phyloP scores from a whole-genome alignment of 1,284 basidiomycete genomes.

The Ceratobasidium sp. region DNA sequence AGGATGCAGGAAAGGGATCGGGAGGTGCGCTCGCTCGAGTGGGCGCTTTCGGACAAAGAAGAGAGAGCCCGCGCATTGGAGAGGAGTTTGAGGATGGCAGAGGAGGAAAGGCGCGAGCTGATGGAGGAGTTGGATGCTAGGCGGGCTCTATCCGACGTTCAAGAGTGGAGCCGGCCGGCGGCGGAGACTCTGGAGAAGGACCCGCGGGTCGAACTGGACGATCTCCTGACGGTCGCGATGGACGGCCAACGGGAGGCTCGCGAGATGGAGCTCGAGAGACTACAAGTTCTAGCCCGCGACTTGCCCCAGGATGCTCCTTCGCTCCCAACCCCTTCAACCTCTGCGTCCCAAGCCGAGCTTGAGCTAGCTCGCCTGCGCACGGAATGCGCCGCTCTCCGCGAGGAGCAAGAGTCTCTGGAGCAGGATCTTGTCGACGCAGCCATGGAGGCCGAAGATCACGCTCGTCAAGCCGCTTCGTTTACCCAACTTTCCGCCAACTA shows the following conservation, averaged over 20 bases:
- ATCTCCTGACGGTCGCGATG: background rate
- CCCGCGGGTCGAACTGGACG: background rate
- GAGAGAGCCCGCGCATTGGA: slow-evolving; percentile 50
- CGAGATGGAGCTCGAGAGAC: background rate
- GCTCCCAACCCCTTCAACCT: background rate
- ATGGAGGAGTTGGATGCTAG: slow-evolving; percentile 7
- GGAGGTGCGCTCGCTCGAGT: slow-evolving; percentile 64
- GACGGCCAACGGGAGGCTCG: slow-evolving; percentile 13
- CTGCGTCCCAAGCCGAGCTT: background rate
- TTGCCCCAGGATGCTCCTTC: background rate
- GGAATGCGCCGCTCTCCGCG: slow-evolving; percentile 26
- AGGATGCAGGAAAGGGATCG: slow-evolving; percentile 63
- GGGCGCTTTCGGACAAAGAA: slow-evolving; percentile 56
- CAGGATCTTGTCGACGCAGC: slow-evolving; percentile 33
- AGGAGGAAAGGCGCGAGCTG: slow-evolving; percentile 5
- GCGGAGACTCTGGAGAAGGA: background rate
- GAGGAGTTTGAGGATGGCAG: background rate
- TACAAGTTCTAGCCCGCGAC: background rate
- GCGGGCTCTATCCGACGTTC: too few relatives aligned
- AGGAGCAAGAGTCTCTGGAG: slow-evolving; percentile 30
- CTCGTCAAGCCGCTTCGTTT: background rate
- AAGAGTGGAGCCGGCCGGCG: background rate
- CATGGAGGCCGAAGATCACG: slow-evolving; percentile 26
- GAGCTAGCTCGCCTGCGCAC: slow-evolving; percentile 9
- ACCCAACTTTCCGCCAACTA: slow-evolving; percentile 6